Conservation (phyloP, 768 basidiomycete species). For the Suillus subaureus region DNA sequence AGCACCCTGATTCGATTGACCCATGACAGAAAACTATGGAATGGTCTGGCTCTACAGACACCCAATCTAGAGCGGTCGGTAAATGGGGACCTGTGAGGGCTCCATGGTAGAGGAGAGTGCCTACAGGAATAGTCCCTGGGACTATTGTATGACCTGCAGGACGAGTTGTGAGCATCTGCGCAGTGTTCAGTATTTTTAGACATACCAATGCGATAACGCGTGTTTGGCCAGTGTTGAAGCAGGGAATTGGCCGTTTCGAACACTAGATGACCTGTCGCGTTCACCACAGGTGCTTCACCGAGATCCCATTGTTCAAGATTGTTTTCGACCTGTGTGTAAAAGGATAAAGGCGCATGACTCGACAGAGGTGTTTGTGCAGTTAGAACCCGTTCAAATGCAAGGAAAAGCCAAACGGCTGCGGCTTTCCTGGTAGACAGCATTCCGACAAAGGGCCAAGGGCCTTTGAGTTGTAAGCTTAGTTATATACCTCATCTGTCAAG, state of each 20-base stretch:
- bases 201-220: slow-evolving; percentile 35
- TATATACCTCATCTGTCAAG: background rate
- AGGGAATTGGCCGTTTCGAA: slow-evolving; percentile 37
- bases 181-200: background rate
- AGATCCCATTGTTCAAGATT: slow-evolving; percentile 21
- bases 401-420: background rate
- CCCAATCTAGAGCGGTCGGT: slow-evolving; percentile 28
- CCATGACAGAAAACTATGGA: slow-evolving; percentile 38
- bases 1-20: slow-evolving; percentile 18
- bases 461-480: background rate
- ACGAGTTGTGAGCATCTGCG: background rate
- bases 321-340: background rate
- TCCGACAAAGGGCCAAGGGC: too few species aligned
- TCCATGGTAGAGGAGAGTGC: slow-evolving; percentile 41
- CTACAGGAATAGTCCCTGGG: slow-evolving; percentile 34
- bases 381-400: background rate
- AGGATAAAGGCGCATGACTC: too few species aligned
- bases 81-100: slow-evolving; percentile 16
- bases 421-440: background rate
- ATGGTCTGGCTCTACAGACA: slow-evolving; percentile 38
- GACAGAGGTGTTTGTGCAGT: background rate
- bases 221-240: slow-evolving; percentile 43
- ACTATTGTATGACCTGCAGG: slow-evolving; percentile 32
- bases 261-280: slow-evolving; percentile 35
- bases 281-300: slow-evolving; percentile 22